Evolutionary conservation across 164 flowering plant genomes (phyloP), one percentile per base, ranked within the genome.

Genomic region (Pachysandra terminalis): DNA sequence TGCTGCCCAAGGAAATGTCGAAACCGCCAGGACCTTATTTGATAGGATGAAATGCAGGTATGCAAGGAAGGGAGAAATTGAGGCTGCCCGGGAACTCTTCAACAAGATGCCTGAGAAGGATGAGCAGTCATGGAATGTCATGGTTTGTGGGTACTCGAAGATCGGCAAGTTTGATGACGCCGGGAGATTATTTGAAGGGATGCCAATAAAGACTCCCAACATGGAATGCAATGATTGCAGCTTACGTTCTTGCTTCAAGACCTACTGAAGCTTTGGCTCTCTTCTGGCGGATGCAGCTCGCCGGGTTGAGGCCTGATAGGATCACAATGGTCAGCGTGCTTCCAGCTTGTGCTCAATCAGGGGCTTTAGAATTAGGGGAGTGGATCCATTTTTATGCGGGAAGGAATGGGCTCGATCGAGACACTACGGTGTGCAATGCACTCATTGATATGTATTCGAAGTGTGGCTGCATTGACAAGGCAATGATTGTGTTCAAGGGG

Each of bases 91-190:
- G 55, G 52, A 61, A 35, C 71, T 76, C 5, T 76, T 76, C 27
- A 68, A 76, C 68, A 56, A 65, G 45, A 76, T 76, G 79, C 79
- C 73, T 19, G 70, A 65, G 15, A 76, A 58, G 48, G 75, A 76
- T 66, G 79, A 68, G 66, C 73, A 76, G 55, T 76, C 73, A 19
- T 72, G 79, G 79, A 76, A 71, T 68, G 72, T 75, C 16, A 75
- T 75, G 78, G 78, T 75, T 59, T 71, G 72, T 14, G 78, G 75
- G 71, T 75, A 75, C 65, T 51, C 73, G 2, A 68, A 59, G 56
- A 72, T 61, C n/a, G 73, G 79, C 1, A 63, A 71, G 23, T 71
- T 66, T 40, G 69, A 64, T 41, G 68, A 56, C 12, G 78, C 72
- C 12, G 69, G 51, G 58, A 61, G 57, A 28, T 17, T 72, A 67